Base-by-base conservation (phyloP, 2,329 filamentous ascomycete genomes). In the Fusarium nematophilum region DNA sequence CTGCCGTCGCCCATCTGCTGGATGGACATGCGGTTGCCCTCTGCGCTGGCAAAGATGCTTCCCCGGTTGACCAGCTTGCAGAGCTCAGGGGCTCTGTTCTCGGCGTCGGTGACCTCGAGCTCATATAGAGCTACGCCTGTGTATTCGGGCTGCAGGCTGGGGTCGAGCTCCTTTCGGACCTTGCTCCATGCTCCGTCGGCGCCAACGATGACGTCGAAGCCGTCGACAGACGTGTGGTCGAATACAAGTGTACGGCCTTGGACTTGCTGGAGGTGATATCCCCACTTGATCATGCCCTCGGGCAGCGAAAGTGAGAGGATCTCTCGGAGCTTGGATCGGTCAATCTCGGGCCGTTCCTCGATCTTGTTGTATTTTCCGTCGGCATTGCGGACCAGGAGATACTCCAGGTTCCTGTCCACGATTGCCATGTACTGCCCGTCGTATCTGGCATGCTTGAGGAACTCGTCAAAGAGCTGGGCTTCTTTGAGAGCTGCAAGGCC, bases 401-500 rank as follows among this genome's bases (percentile, higher is more conserved):
- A 65, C 13, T 73, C 72, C 9, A 79, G 69, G 36, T 79, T 55
- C 40, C 75, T 74, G 61, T 82, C 78, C 9, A 80, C 73, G 7
- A 85, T 71, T 40, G 81, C 75, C 50, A 82, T 57, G 25, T 78
- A 79, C 49, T 86, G 82, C 50, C 79, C 78, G 57, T 86, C 83
- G 36, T 81, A 82, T 31, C 83, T 79, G 2, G 81, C 81, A 46
- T 79, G 58, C 56, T 78, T 74, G n/a, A 74, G 62, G 68, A 86
- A 87, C 26, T 79, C 73, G 1, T 81, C 77, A 68, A 75, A 82
- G 6, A 86, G 70, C 0, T 76, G 78, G 4, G 82, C 81, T 51
- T 81, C 78, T 46, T 77, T 78, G 40, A 87, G 66, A 0, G 83
- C 83, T 4, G 75, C 72, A 26, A 86, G 78, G 1, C 84, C 84